Conservation (phyloP, 1,284 basidiomycete genomes). For the Phellinidium pouzarii region DNA sequence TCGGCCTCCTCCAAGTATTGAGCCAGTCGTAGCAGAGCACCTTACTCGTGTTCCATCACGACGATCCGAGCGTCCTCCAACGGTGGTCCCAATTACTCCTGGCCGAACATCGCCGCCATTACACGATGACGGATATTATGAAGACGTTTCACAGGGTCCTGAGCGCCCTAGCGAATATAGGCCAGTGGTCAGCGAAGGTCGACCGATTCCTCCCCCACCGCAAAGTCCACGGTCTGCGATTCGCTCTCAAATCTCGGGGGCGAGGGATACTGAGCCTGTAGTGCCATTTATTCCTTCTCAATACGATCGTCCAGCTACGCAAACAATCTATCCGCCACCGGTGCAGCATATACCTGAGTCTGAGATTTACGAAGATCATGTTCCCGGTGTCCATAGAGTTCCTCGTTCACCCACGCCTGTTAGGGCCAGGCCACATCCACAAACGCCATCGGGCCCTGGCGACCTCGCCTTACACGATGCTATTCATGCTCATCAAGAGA, state of each 20-base stretch:
- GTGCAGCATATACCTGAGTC: not conserved
- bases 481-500: slow-evolving; percentile 45
- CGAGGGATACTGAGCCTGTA: slow-evolving; percentile 6
- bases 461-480: slow-evolving; percentile 40
- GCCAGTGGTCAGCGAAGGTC: slow-evolving; percentile 1
- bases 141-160: not conserved
- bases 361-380: not conserved
- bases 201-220: not conserved
- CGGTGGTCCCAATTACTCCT: not conserved
- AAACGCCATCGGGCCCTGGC: slow-evolving; percentile 26
- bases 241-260: not conserved
- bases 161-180: not conserved
- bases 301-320: not conserved
- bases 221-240: not conserved
- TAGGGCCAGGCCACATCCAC: slow-evolving; percentile 1
- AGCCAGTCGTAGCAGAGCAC: not conserved
- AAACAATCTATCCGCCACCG: slow-evolving; percentile 2
- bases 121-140: not conserved
- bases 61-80: not conserved
- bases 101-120: not conserved
- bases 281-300: slow-evolving; percentile 3
- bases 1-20: not conserved
- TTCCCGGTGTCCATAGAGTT: slow-evolving; percentile 5
- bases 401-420: not conserved
- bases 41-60: not conserved